Percentiles rank a stretch among this genome's conserved stretches.
phyloP scores from a whole-genome alignment of 352 stramenopile genomes.

The Globisporangium spiculum region DNA sequence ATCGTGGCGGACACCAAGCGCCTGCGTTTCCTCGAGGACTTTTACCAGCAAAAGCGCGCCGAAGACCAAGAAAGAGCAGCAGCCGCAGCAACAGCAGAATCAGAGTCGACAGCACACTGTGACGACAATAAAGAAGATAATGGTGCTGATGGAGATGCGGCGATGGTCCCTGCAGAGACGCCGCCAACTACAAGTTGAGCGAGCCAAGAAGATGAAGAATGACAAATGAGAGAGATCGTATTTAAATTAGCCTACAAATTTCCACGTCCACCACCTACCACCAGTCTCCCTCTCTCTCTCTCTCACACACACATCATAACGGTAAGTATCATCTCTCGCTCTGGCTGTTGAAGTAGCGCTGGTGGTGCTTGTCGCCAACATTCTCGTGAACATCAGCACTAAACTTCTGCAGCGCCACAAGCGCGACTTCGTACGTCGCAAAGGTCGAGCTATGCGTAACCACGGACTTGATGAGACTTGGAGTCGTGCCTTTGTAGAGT shows the following conservation, averaged over 20 bases:
- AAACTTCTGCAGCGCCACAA: constrained; percentile 36
- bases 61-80: constrained; percentile 7
- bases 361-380: neutral
- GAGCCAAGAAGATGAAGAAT: neutral
- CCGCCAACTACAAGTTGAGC: neutral
- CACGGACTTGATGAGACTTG: constrained; percentile 79
- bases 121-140: constrained; percentile 9
- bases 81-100: neutral
- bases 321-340: neutral
- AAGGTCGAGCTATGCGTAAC: constrained; percentile 79
- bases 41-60: constrained; percentile 30
- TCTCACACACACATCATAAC: no score
- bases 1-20: constrained; percentile 75
- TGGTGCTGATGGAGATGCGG: neutral
- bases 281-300: neutral
- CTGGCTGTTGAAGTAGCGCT: neutral
- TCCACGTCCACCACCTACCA: neutral
- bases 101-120: constrained; percentile 9
- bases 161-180: neutral
- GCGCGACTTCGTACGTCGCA: constrained; percentile 66
- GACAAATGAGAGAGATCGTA: neutral
- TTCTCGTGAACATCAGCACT: constrained; percentile 12
- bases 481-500: constrained; percentile 77
- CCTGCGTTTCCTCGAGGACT: constrained; percentile 66
- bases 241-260: constrained; percentile 3